Evolutionary conservation across 768 basidiomycete genomes (phyloP).

Genomic region (Pilatotrama ljubarskyi): DNA sequence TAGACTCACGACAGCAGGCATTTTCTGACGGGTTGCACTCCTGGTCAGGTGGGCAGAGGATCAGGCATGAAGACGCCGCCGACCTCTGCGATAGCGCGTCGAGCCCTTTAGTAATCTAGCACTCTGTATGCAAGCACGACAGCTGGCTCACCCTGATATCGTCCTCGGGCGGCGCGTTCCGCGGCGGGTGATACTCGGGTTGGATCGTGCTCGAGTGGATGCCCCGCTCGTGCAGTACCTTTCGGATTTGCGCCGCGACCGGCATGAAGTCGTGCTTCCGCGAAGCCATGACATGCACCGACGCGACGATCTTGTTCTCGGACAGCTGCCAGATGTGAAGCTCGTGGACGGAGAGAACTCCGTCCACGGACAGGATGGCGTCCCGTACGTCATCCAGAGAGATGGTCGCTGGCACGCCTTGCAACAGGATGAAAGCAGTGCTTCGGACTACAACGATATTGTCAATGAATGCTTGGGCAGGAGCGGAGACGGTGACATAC

Average conservation of each 20-base stretch:
- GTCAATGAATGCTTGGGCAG: not conserved
- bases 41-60: conserved; percentile 68
- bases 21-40: conserved; percentile 69
- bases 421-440: conserved; percentile 92
- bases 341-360: conserved; percentile 89
- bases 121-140: not conserved
- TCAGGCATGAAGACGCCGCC: conserved; percentile 62
- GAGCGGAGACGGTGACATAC: conserved; percentile 36
- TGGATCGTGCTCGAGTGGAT: conserved; percentile 96
- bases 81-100: conserved; percentile 39
- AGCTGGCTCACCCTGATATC: conserved; percentile 45
- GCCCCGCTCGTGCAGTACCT: conserved; percentile 83
- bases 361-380: conserved; percentile 80
- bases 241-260: conserved; percentile 80
- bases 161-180: conserved; percentile 44
- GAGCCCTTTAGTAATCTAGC: conserved; percentile 7
- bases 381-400: conserved; percentile 85
- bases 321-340: conserved; percentile 98
- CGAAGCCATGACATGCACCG: conserved; percentile 89
- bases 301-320: conserved; percentile 92
- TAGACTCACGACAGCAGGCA: conserved; percentile 77
- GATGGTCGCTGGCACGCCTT: conserved; percentile 88
- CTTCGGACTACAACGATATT: conserved; percentile 60
- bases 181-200: conserved; percentile 68
- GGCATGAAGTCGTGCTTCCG: conserved; percentile 89